Evolutionary conservation across 148 eudicot species (phyloP).

Genomic region (Camellia japonica): DNA sequence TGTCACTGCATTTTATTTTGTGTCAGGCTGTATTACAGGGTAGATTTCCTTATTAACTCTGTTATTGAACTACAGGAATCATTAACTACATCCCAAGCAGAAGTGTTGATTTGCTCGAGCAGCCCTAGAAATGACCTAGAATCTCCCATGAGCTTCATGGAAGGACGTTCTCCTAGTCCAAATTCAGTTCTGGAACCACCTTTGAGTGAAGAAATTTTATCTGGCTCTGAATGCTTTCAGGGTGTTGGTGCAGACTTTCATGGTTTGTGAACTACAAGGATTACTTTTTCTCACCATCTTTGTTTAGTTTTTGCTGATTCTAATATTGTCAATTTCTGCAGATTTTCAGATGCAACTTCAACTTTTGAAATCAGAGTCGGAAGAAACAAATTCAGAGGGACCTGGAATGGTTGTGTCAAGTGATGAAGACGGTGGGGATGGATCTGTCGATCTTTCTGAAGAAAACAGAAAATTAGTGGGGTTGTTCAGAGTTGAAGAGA

Average conservation of each 20-base stretch:
- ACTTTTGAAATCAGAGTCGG: slow-evolving; percentile 33
- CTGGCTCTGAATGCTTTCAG: slow-evolving; percentile 25
- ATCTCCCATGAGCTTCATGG: slow-evolving; percentile 33
- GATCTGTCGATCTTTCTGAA: slow-evolving; percentile 27
- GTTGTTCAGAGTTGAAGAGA: slow-evolving; percentile 37
- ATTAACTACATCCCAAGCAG: slow-evolving; percentile 13
- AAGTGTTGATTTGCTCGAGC: slow-evolving; percentile 9
- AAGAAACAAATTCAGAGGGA: slow-evolving; percentile 57
- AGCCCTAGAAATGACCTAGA: slow-evolving; percentile 26
- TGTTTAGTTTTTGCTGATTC: background rate
- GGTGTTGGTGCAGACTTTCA: slow-evolving; percentile 23
- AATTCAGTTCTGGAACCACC: slow-evolving; percentile 40
- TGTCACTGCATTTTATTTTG: background rate
- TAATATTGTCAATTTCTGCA: slow-evolving; percentile 22
- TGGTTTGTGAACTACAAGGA: slow-evolving; percentile 33
- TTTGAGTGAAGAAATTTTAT: slow-evolving; percentile 27
- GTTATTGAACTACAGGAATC: slow-evolving; percentile 27
- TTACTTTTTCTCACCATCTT: background rate
- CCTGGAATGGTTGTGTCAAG: slow-evolving; percentile 50
- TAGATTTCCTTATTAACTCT: background rate
- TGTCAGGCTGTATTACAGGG: background rate
- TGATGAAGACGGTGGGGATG: slow-evolving; percentile 46
- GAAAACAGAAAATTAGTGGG: slow-evolving; percentile 29
- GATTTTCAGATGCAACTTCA: slow-evolving; percentile 48
- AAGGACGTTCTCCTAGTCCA: slow-evolving; percentile 42